Conservation (phyloP, 1,139 yeast genomes). For the Lodderomyces metapsilosis region DNA sequence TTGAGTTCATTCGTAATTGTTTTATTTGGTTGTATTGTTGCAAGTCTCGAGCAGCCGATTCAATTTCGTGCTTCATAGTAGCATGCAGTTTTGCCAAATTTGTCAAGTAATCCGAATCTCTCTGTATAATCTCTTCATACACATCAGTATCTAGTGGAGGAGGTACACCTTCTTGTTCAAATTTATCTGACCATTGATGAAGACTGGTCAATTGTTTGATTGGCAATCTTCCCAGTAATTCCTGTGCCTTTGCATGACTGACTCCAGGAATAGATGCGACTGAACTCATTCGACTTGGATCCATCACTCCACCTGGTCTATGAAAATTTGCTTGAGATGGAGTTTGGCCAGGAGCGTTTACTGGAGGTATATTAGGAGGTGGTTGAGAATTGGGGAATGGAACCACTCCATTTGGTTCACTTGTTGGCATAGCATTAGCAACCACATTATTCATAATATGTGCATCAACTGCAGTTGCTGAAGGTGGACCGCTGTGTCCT, state of each 20-base stretch:
- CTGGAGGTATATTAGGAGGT: background rate
- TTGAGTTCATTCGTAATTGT: constrained; percentile 65
- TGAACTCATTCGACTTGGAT: background rate
- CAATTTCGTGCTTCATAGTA: constrained; percentile 30
- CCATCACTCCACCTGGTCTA: background rate
- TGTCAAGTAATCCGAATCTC: constrained; percentile 45
- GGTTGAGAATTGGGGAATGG: constrained; percentile 3
- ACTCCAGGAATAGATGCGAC: background rate
- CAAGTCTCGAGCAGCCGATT: constrained; percentile 33
- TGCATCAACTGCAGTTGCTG: constrained; percentile 2
- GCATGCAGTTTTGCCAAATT: constrained; percentile 34
- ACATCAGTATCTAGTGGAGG: constrained; percentile 49
- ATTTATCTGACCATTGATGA: constrained; percentile 57
- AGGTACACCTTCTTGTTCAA: constrained; percentile 40
- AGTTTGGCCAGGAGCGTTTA: background rate
- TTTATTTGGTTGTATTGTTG: constrained; percentile 42
- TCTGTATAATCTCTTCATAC: constrained; percentile 57
- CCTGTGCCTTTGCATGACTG: constrained; percentile 11
- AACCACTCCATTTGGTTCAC: background rate
- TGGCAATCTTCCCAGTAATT: constrained; percentile 21
- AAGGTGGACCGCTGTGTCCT: constrained; percentile 7
- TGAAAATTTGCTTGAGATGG: background rate
- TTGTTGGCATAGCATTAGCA: background rate
- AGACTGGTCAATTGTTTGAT: constrained; percentile 21
- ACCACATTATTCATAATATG: constrained; percentile 1